phyloP scores from a whole-genome alignment of 2,329 filamentous ascomycete species.

The Graphilbum fragrans region DNA sequence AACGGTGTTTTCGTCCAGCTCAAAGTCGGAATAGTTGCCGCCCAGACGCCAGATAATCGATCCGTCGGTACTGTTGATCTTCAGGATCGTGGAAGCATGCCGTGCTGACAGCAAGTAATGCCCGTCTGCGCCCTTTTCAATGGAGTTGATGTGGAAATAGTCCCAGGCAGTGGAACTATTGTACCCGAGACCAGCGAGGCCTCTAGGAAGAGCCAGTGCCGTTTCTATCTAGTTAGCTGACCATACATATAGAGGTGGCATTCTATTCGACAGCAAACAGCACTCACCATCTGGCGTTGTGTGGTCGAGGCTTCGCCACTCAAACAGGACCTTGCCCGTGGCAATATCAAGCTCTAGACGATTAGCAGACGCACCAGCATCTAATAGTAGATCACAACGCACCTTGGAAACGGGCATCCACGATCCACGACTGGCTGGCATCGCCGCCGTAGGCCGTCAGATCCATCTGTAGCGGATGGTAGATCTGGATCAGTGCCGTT shows the following conservation, averaged over 20 bases:
- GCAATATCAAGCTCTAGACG: slow-evolving; percentile 32
- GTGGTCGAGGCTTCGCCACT: slow-evolving; percentile 46
- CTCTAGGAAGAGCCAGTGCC: slow-evolving; percentile 28
- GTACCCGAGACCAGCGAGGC: slow-evolving; percentile 20
- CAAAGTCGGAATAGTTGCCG: slow-evolving; percentile 29
- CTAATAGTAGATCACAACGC: not conserved
- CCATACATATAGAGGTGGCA: slow-evolving; percentile 5
- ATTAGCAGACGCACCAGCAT: not conserved
- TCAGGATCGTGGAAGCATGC: slow-evolving; percentile 25
- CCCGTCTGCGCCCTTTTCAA: slow-evolving; percentile 29
- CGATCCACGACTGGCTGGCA: slow-evolving; percentile 40
- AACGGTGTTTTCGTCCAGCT: slow-evolving; percentile 14
- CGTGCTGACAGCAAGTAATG: slow-evolving; percentile 34
- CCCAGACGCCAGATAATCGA: slow-evolving; percentile 32
- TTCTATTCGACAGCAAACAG: too few species aligned
- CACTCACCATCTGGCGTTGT: slow-evolving; percentile 32
- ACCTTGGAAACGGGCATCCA: slow-evolving; percentile 36
- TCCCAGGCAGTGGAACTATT: slow-evolving; percentile 26
- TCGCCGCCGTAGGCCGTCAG: slow-evolving; percentile 31
- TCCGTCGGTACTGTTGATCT: slow-evolving; percentile 29
- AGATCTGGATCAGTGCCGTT: slow-evolving; percentile 40
- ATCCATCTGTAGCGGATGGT: slow-evolving; percentile 34
- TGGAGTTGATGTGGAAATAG: slow-evolving; percentile 39
- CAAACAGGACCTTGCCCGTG: slow-evolving; percentile 42
- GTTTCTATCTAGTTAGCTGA: not conserved